These are phyloP conservation scores for Limonomyces culmigenus DNA, from an alignment of 1,284 basidiomycete genomes.

Conservation along the genomic window DNA sequence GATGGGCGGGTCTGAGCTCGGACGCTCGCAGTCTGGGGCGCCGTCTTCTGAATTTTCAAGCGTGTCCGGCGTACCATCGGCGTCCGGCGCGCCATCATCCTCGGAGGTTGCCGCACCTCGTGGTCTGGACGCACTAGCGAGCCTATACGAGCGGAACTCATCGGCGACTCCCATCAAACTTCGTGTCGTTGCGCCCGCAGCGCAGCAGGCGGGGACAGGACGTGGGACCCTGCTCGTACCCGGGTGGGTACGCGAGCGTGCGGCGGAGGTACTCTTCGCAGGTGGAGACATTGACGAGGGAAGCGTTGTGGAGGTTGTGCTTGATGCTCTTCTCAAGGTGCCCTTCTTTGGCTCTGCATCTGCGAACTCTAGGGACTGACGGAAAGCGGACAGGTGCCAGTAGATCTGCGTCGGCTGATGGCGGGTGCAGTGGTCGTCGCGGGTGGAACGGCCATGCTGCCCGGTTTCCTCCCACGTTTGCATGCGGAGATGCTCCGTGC, in stretches of 20 bases:
- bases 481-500: constrained; percentile 55
- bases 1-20: constrained; percentile 34
- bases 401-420: constrained; percentile 75
- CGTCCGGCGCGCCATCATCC: constrained; percentile 31
- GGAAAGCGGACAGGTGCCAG: constrained; percentile 43
- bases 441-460: constrained; percentile 84
- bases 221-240: constrained; percentile 74
- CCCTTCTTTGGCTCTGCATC: constrained; percentile 3
- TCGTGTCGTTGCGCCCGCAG: constrained; percentile 42
- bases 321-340: constrained; percentile 68
- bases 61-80: constrained; percentile 31
- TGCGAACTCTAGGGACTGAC: constrained; percentile 3
- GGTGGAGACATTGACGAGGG: constrained; percentile 76
- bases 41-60: constrained; percentile 28
- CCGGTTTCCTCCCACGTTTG: constrained; percentile 80
- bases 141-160: constrained; percentile 54
- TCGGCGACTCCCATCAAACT: constrained; percentile 56
- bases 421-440: constrained; percentile 69
- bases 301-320: constrained; percentile 65
- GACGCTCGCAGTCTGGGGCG: not conserved
- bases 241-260: constrained; percentile 88
- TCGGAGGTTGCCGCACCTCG: constrained; percentile 10
- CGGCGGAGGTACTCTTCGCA: constrained; percentile 82
- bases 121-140: constrained; percentile 29
- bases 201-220: constrained; percentile 51